Percentiles rank a stretch among this genome's conserved stretches.
Conservation (phyloP, 1,139 yeast genomes). For the Candida pseudoviswanathii region DNA sequence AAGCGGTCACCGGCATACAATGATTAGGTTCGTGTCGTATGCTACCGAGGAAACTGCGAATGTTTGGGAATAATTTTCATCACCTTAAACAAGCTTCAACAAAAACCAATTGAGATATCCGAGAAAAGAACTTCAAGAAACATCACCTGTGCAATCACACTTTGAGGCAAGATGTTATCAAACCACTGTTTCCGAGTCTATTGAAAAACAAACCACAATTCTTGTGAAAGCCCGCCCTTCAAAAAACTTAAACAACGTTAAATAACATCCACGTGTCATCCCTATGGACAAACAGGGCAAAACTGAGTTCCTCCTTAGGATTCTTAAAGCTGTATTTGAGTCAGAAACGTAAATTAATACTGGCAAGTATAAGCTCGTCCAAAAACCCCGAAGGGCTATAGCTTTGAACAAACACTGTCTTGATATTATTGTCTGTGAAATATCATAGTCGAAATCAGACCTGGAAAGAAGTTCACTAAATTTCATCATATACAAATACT, state of each 20-base stretch:
- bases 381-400: slow-evolving; percentile 10
- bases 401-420: slow-evolving; percentile 44
- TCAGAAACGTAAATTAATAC: slow-evolving; percentile 70
- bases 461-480: slow-evolving; percentile 73
- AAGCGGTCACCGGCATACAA: slow-evolving; percentile 81
- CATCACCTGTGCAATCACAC: background rate
- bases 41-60: slow-evolving; percentile 96
- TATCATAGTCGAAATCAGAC: slow-evolving; percentile 79
- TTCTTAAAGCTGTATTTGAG: slow-evolving; percentile 23
- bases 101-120: slow-evolving; percentile 1
- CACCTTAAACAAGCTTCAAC: slow-evolving; percentile 43
- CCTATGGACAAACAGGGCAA: background rate
- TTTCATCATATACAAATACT: slow-evolving; percentile 47
- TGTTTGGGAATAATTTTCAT: slow-evolving; percentile 74
- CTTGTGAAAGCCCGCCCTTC: background rate
- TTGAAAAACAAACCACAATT: background rate
- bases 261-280: slow-evolving; percentile 1
- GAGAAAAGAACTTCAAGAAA: background rate
- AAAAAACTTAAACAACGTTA: slow-evolving; percentile 5
- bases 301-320: background rate
- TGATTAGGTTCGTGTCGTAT: slow-evolving; percentile 76
- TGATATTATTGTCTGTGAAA: slow-evolving; percentile 62
- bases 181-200: too few relatives aligned
- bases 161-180: too few relatives aligned
- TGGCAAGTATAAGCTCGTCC: slow-evolving; percentile 78